Base-by-base conservation (phyloP, 2,329 filamentous ascomycete genomes). In the Conoideocrella luteorostrata region DNA sequence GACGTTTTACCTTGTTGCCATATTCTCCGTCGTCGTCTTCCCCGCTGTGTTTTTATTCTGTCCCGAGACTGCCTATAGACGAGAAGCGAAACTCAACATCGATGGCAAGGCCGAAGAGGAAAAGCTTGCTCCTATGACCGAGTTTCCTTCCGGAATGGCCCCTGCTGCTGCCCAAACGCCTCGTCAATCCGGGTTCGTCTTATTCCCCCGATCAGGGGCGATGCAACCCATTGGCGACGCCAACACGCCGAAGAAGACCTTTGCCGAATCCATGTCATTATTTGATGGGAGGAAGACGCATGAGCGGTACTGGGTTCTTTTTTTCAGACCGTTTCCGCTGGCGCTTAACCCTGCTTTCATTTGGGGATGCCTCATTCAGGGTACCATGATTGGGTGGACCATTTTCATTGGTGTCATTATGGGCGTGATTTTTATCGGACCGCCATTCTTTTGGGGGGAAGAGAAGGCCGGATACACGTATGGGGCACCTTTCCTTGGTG, bases 321-420 rank as follows among this genome's bases (percentile, higher is more conserved):
- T 80, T 13, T 56, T 82, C n/a, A 78, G 90, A 3, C 91, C 90
- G 0, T 82, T 96, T 42, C 87, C 87, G 0, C 75, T 96, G 1
- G 84, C 95, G 53, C 62, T 85, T 6, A 90, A 96, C 59, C 90
- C 89, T 0, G 87, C 86, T 7, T 88, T 96, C 53, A 64, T 94
- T 32, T 95, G 88, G 86, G 74, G 71, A 20, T 74, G 72, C 55
- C 71, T 96, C 4, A 87, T 90, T 39, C 90, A 95, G 71, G 90
- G 90, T 13, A 80, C 86, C 4, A 79, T 95, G 58, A 95, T 96
- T 56, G 91, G 90, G 51, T 97, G 91, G 90, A 95, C 90, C 1
- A 87, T 96, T 13, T 88, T 96, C 58, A 91, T 95, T 51, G 86
- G 87, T 45, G 84, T 93, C 48, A 80, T 93, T 52, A 69, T 94